phyloP scores from a whole-genome alignment of 164 flowering plant species.

The Pachysandra terminalis region DNA sequence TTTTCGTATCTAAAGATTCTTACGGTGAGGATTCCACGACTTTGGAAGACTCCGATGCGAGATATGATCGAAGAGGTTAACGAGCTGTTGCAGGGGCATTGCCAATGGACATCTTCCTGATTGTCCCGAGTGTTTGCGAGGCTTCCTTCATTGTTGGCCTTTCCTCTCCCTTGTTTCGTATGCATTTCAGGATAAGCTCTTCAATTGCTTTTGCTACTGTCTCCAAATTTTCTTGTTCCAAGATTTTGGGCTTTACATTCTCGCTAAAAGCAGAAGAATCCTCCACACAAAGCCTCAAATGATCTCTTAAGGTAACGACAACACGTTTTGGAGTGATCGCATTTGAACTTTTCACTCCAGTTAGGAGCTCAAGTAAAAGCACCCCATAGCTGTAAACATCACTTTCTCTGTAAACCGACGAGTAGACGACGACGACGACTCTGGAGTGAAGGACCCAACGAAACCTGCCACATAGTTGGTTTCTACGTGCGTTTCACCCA shows the following conservation, averaged over 20 bases:
- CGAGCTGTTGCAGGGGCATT: too few species aligned
- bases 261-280: neutral
- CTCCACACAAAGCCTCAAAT: neutral
- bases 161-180: neutral
- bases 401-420: neutral
- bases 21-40: too few species aligned
- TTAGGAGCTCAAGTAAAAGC: neutral
- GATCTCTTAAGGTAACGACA: neutral
- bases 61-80: too few species aligned
- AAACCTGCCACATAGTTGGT: neutral
- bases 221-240: neutral
- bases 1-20: too few species aligned
- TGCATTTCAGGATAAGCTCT: slow-evolving; percentile 1
- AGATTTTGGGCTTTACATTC: neutral
- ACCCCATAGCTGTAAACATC: neutral
- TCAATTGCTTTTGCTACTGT: neutral
- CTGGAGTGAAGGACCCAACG: neutral
- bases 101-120: too few species aligned
- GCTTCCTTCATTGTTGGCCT: slow-evolving; percentile 11
- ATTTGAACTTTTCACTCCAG: neutral
- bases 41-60: too few species aligned
- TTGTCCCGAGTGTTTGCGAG: slow-evolving; percentile 5
- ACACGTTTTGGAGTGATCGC: neutral
- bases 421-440: neutral
- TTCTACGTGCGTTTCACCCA: slow-evolving; percentile 1